A percentile compares a stretch with the other conserved stretches of the same genome.
Conservation (phyloP, 2,329 filamentous ascomycete species). For the Setomelanomma holmii region DNA sequence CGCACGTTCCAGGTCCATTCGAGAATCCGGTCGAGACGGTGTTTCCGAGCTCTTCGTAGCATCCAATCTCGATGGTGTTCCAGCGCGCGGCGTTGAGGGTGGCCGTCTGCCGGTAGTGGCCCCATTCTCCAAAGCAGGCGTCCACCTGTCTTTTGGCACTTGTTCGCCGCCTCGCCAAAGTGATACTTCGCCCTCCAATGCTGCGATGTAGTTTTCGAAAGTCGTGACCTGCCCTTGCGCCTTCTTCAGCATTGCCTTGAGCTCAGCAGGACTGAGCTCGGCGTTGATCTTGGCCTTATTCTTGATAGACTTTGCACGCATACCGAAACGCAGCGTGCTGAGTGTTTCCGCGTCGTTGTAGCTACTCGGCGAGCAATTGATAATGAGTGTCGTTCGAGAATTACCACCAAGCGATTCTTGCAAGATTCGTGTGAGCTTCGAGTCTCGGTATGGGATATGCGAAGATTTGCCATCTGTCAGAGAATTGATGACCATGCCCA, state of each 20-base stretch:
- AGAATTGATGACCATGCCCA: slow-evolving; percentile 99
- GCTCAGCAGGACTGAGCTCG: slow-evolving; percentile 91
- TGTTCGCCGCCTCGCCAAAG: slow-evolving; percentile 86
- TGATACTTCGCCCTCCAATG: slow-evolving; percentile 82
- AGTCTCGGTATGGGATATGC: slow-evolving; percentile 96
- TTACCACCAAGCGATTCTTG: slow-evolving; percentile 98
- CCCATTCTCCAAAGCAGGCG: slow-evolving; percentile 67
- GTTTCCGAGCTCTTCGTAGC: slow-evolving; percentile 54
- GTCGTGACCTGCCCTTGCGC: slow-evolving; percentile 87
- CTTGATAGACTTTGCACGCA: slow-evolving; percentile 97
- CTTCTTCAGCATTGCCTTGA: slow-evolving; percentile 92
- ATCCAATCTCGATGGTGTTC: slow-evolving; percentile 65
- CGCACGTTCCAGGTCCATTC: slow-evolving; percentile 76
- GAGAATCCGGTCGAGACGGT: slow-evolving; percentile 65
- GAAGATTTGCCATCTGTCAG: slow-evolving; percentile 96
- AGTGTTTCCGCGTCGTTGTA: slow-evolving; percentile 97
- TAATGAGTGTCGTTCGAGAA: slow-evolving; percentile 96
- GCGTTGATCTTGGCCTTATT: slow-evolving; percentile 99
- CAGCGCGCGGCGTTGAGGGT: slow-evolving; percentile 61
- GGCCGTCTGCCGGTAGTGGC: slow-evolving; percentile 57
- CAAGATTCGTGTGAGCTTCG: slow-evolving; percentile 93
- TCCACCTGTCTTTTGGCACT: slow-evolving; percentile 91
- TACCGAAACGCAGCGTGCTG: slow-evolving; percentile 91
- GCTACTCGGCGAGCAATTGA: slow-evolving; percentile 98
- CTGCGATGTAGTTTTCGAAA: slow-evolving; percentile 85